These are phyloP conservation scores for Gossypium trilobum DNA, from an alignment of 441 rosid species.

Conservation along the genomic window DNA sequence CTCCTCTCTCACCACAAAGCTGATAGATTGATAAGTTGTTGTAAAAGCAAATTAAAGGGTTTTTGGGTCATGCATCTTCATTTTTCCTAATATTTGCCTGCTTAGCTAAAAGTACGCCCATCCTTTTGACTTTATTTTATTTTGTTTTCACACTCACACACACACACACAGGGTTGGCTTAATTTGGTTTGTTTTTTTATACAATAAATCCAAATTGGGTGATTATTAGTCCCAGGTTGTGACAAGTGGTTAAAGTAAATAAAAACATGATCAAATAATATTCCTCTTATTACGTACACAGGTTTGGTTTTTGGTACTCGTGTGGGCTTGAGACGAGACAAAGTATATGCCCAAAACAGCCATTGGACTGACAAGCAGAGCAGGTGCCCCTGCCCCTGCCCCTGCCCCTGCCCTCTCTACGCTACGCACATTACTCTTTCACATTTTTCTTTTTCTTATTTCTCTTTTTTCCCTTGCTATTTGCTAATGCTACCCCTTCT, in stretches of 20 bases:
- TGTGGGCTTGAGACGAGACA: neutral
- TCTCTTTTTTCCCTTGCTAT: no score
- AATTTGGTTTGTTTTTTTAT: neutral
- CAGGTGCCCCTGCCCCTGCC: slow-evolving; percentile 13
- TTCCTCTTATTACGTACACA: no score
- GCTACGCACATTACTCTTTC: neutral
- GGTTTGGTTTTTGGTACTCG: neutral
- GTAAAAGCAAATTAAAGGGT: neutral
- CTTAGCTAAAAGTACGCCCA: no score
- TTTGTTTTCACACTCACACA: no score
- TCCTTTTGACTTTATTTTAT: no score
- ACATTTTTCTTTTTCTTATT: no score
- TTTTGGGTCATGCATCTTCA: no score
- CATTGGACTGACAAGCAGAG: neutral
- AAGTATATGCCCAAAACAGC: slow-evolving; percentile 8
- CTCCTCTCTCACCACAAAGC: neutral
- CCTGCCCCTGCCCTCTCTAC: no score
- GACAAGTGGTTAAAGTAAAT: neutral
- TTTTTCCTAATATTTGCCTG: no score
- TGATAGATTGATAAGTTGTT: neutral
- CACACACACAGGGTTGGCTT: no score
- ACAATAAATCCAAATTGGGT: neutral
- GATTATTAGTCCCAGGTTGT: neutral
- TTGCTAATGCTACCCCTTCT: no score
- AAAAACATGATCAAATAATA: neutral